Conservation (phyloP, 805 yeast species). For the Ascoidea rubescens region DNA sequence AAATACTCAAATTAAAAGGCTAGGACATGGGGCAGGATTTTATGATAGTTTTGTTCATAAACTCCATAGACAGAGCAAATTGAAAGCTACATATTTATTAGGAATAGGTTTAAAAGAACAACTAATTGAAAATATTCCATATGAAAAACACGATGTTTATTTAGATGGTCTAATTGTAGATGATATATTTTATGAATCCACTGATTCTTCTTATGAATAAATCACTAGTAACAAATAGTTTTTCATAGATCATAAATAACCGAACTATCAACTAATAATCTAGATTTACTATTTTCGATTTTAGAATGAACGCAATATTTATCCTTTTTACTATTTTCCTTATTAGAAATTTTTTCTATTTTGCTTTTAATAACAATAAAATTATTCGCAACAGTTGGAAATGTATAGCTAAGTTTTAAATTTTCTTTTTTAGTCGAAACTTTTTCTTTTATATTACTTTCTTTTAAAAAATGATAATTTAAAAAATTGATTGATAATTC, state of each 20-base stretch:
- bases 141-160: constrained; percentile 49
- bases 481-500: constrained; percentile 54
- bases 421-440: constrained; percentile 29
- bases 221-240: too few species aligned
- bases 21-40: constrained; percentile 92
- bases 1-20: constrained; percentile 28
- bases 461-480: constrained; percentile 16
- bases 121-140: constrained; percentile 35
- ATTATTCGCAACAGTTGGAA: constrained; percentile 70
- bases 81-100: constrained; percentile 27
- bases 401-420: constrained; percentile 38
- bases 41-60: constrained; percentile 66
- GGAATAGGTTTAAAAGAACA: constrained; percentile 63
- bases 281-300: constrained; percentile 31
- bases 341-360: constrained; percentile 10
- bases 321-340: constrained; percentile 6
- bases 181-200: constrained; percentile 13
- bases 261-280: constrained; percentile 39
- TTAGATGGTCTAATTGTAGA: constrained; percentile 42
- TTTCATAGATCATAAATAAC: constrained; percentile 24
- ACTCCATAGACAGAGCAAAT: constrained; percentile 16
- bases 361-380: constrained; percentile 54
- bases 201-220: too few species aligned
- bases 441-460: constrained; percentile 17
- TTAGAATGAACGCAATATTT: constrained; percentile 20